A percentile compares a stretch with the other conserved stretches of the same genome.
Conservation (phyloP, 805 yeast species). For the Kluyveromyces lactis region DNA sequence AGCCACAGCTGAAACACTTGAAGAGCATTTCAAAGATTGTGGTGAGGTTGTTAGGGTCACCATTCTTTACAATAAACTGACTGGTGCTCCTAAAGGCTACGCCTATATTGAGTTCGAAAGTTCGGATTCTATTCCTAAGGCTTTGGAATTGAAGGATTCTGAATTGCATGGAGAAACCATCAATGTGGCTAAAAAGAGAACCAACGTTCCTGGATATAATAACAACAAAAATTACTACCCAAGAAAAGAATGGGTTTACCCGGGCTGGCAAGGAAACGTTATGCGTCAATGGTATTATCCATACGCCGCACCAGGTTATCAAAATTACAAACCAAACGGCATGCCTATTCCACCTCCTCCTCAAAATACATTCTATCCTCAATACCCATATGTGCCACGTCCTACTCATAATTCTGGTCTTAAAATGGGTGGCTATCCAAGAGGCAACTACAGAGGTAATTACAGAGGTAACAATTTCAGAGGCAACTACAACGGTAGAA, state of each 20-base stretch:
- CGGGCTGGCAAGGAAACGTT: constrained; percentile 4
- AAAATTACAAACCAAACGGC: constrained; percentile 2
- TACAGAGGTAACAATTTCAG: constrained; percentile 12
- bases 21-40: constrained; percentile 35
- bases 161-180: constrained; percentile 40
- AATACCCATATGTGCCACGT: constrained; percentile 2
- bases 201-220: constrained; percentile 42
- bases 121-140: constrained; percentile 35
- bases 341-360: constrained; percentile 1
- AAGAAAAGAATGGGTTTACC: constrained; percentile 5
- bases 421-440: constrained; percentile 5
- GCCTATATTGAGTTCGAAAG: constrained; percentile 54
- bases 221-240: constrained; percentile 7
- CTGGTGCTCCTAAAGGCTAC: constrained; percentile 47
- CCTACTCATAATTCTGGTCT: constrained; percentile 3
- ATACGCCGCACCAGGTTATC: constrained; percentile 2
- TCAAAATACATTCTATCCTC: constrained; percentile 4
- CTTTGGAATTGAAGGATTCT: constrained; percentile 37
- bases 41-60: constrained; percentile 48
- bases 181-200: constrained; percentile 42
- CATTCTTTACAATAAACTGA: constrained; percentile 32
- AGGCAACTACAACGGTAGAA: constrained; percentile 1
- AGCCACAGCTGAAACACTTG: constrained; percentile 44
- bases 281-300: constrained; percentile 5
- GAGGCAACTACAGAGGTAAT: constrained; percentile 15